Evolutionary conservation across 345 rosid genomes (phyloP).

Genomic region (Aegle marmelos): DNA sequence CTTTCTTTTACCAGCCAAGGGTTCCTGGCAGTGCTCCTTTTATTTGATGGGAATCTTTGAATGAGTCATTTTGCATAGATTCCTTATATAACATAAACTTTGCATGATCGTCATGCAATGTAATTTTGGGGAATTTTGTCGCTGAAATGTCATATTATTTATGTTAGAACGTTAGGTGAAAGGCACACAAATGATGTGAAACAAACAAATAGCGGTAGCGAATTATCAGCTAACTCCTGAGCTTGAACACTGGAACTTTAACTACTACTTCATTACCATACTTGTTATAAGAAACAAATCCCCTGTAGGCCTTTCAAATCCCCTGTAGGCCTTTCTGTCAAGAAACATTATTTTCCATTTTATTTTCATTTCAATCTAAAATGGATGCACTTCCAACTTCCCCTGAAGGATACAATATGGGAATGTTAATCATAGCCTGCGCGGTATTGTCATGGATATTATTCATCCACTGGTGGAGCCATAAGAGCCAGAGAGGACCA

Average conservation of each 20-base stretch:
- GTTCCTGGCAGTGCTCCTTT: not conserved
- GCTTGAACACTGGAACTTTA: conserved; percentile 9
- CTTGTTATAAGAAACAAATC: conserved; percentile 20
- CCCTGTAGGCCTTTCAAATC: not conserved
- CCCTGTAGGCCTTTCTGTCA: not conserved
- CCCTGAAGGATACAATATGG: conserved; percentile 34
- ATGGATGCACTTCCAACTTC: conserved; percentile 2
- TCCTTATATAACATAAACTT: too few species aligned
- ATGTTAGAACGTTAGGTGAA: not conserved
- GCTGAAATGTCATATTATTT: not conserved
- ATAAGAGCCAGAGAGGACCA: conserved; percentile 67
- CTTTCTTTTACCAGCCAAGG: not conserved
- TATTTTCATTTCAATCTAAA: not conserved
- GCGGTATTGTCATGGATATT: conserved; percentile 62
- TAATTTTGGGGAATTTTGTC: not conserved
- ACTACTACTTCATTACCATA: conserved; percentile 17
- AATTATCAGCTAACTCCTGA: conserved; percentile 29
- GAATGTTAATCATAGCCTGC: conserved; percentile 39
- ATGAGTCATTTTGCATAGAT: too few species aligned
- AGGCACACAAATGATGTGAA: conserved; percentile 7
- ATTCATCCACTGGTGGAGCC: conserved; percentile 68
- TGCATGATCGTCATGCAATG: not conserved
- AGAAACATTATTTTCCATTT: not conserved
- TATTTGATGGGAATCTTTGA: not conserved
- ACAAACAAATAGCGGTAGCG: conserved; percentile 41